A percentile compares a stretch with the other conserved stretches of the same genome.
Conservation (phyloP, 2,329 filamentous ascomycete genomes). For the Aspergillus cejpii region DNA sequence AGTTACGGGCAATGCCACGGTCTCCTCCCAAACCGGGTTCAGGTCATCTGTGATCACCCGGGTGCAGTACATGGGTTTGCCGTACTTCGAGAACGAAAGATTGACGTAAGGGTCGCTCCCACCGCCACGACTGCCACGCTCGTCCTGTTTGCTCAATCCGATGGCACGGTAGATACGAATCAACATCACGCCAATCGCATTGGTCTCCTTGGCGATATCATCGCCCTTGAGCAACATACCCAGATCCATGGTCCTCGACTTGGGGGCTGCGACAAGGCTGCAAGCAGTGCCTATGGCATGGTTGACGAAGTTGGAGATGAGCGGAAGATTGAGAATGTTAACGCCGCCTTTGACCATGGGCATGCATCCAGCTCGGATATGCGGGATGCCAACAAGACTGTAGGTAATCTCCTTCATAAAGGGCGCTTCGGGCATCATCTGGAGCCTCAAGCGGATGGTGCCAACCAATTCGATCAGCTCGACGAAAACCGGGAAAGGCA, state of each 20-base stretch:
- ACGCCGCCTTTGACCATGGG: conserved; percentile 88
- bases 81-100: conserved; percentile 89
- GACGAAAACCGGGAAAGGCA: conserved; percentile 80
- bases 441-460: conserved; percentile 73
- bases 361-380: conserved; percentile 80
- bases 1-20: conserved; percentile 75
- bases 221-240: conserved; percentile 87
- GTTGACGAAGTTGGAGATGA: conserved; percentile 96
- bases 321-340: conserved; percentile 81
- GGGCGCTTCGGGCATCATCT: conserved; percentile 82
- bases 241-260: conserved; percentile 87
- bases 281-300: conserved; percentile 84
- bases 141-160: conserved; percentile 86
- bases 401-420: conserved; percentile 89
- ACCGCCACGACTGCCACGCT: conserved; percentile 70
- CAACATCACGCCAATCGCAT: conserved; percentile 83
- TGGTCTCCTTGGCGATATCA: conserved; percentile 76
- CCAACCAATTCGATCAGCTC: conserved; percentile 87
- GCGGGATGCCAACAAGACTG: conserved; percentile 88
- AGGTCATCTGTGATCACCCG: conserved; percentile 91
- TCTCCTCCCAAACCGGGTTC: conserved; percentile 89
- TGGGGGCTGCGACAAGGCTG: conserved; percentile 88
- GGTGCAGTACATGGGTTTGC: conserved; percentile 96
- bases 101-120: conserved; percentile 96
- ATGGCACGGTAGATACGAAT: conserved; percentile 82